Conservation (phyloP, 331 rosid genomes). For the Stylosanthes scabra region DNA sequence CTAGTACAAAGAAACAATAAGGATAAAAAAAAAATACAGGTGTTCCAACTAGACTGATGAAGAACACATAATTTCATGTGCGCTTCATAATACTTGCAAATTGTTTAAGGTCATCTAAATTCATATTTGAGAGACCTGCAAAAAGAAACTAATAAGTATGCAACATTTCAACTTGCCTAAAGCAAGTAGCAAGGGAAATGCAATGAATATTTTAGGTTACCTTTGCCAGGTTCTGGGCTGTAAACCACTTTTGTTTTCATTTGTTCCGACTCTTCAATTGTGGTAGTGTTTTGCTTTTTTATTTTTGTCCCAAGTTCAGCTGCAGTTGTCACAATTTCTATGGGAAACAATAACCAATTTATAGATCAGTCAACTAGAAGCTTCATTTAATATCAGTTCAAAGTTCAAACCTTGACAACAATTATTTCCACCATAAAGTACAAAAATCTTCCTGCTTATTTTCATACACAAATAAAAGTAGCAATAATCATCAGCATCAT, state of each 20-base stretch:
- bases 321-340: conserved; percentile 69
- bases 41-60: conserved; percentile 21
- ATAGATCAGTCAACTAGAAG: conserved; percentile 15
- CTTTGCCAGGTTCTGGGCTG: conserved; percentile 38
- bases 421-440: conserved; percentile 3
- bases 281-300: conserved; percentile 57
- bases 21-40: neutral
- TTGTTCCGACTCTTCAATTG: conserved; percentile 51
- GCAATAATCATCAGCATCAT: neutral
- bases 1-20: neutral
- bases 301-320: conserved; percentile 61
- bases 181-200: neutral
- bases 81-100: conserved; percentile 49
- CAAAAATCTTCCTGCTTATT: neutral
- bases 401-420: conserved; percentile 23
- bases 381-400: conserved; percentile 1
- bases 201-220: conserved; percentile 42
- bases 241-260: conserved; percentile 43
- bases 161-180: conserved; percentile 15
- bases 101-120: conserved; percentile 53
- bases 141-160: conserved; percentile 27
- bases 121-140: conserved; percentile 59
- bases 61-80: conserved; percentile 35
- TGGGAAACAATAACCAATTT: conserved; percentile 30
- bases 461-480: neutral